phyloP scores from a whole-genome alignment of 768 basidiomycete genomes.

The Termitomyces sp. region DNA sequence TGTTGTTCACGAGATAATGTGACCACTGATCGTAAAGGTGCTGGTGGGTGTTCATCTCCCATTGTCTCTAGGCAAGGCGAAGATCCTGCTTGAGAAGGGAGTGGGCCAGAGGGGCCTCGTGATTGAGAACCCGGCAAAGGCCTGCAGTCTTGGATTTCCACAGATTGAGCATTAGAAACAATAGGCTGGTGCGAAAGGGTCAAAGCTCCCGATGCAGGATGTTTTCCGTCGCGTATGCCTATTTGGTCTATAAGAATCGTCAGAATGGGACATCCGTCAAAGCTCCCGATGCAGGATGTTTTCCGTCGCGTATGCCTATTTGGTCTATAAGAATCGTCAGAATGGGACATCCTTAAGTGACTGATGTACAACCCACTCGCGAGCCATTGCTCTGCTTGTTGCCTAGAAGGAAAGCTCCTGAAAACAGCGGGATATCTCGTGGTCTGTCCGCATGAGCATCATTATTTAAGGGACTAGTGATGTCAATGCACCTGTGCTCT shows the following conservation, averaged over 20 bases:
- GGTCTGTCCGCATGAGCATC: constrained; percentile 29
- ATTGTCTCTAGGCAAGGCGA: background rate
- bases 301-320: background rate
- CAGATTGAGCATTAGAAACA: background rate
- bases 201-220: background rate
- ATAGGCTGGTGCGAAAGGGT: background rate
- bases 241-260: background rate
- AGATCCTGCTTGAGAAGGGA: too few species aligned
- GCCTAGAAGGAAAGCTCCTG: constrained; percentile 38
- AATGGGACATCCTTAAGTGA: background rate
- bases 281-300: background rate
- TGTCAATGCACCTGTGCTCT: constrained; percentile 32
- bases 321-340: background rate
- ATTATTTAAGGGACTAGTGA: background rate
- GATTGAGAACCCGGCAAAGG: background rate
- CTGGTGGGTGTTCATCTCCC: background rate
- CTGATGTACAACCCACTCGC: constrained; percentile 14
- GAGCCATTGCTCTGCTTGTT: constrained; percentile 51
- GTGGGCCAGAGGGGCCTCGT: background rate
- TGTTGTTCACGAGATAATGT: constrained; percentile 51
- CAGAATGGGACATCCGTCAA: background rate
- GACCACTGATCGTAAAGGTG: constrained; percentile 5
- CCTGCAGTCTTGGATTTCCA: too few species aligned
- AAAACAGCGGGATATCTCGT: constrained; percentile 46
- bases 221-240: background rate